Evolutionary conservation across 108 stramenopile species (phyloP).

Genomic region (Cyclotella cryptica): DNA sequence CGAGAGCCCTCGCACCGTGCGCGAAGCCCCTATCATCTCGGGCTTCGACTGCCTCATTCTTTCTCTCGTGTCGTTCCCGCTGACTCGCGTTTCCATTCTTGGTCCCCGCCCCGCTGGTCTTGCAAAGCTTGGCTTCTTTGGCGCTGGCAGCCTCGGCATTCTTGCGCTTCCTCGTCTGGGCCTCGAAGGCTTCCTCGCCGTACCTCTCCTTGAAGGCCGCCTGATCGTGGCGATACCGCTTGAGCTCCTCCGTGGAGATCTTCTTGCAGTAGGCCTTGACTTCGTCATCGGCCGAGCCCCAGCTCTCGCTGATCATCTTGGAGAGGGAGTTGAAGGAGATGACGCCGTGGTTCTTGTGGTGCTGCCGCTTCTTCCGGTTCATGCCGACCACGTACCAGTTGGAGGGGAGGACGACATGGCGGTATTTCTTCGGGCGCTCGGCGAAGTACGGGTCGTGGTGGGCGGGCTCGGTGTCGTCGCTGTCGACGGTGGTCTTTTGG

Average conservation of each 20-base stretch:
- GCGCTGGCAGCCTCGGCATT: background rate
- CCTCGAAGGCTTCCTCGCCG: conserved; percentile 4
- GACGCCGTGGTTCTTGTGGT: conserved; percentile 10
- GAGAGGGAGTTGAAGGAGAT: background rate
- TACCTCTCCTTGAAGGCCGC: conserved; percentile 1
- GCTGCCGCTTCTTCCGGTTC: background rate
- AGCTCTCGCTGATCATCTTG: conserved; percentile 5
- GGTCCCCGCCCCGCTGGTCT: too few species aligned
- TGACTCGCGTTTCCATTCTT: too few species aligned
- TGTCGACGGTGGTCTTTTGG: background rate
- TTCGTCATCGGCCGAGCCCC: background rate
- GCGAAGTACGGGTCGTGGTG: background rate
- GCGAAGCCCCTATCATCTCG: too few species aligned
- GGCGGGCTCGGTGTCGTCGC: background rate
- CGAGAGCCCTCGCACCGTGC: too few species aligned
- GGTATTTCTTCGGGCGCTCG: background rate
- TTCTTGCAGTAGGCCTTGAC: conserved; percentile 3
- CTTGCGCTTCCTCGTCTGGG: background rate
- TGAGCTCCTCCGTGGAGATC: background rate
- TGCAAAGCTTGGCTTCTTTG: background rate
- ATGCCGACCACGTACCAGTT: conserved; percentile 6
- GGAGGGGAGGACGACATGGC: background rate
- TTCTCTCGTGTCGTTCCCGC: too few species aligned
- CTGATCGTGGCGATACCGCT: background rate
- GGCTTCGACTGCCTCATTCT: too few species aligned